These are phyloP conservation scores for Cyberlindnera americana DNA, from an alignment of 805 yeast species.

Conservation along the genomic window DNA sequence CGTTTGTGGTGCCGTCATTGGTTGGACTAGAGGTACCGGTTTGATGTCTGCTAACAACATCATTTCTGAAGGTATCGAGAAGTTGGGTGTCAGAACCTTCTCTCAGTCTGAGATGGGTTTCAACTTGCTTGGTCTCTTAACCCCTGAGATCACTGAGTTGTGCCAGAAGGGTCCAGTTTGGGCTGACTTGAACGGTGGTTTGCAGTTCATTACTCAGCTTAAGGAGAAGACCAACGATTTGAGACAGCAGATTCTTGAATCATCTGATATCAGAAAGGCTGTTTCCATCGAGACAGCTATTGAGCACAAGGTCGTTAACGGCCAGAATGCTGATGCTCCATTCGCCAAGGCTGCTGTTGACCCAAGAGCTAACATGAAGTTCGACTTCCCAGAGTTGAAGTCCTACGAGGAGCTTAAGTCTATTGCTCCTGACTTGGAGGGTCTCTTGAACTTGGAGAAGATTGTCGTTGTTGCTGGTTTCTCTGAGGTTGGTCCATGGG, in stretches of 20 bases:
- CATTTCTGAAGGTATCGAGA: constrained; percentile 96
- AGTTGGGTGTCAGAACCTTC: constrained; percentile 94
- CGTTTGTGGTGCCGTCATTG: constrained; percentile 96
- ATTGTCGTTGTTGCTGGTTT: constrained; percentile 97
- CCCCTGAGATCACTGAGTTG: constrained; percentile 76
- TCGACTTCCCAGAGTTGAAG: constrained; percentile 88
- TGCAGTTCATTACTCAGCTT: constrained; percentile 88
- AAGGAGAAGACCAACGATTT: constrained; percentile 80
- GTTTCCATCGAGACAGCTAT: constrained; percentile 90
- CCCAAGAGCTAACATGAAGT: constrained; percentile 94
- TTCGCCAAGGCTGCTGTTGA: constrained; percentile 72
- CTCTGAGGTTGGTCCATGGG: constrained; percentile 99
- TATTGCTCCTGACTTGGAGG: constrained; percentile 73
- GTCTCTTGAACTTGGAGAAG: constrained; percentile 86
- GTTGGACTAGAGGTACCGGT: constrained; percentile 99
- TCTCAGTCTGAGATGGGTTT: constrained; percentile 99
- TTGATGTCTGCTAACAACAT: constrained; percentile 96
- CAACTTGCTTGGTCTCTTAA: constrained; percentile 90
- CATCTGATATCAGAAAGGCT: constrained; percentile 91
- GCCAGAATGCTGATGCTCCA: constrained; percentile 84
- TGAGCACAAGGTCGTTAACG: constrained; percentile 78
- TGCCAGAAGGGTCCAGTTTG: constrained; percentile 93
- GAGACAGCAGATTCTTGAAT: constrained; percentile 70
- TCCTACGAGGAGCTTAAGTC: constrained; percentile 68
- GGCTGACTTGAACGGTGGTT: constrained; percentile 99